Percentiles rank a stretch among this genome's conserved stretches.
These are phyloP conservation scores for Solanum sitiens DNA, from an alignment of 257 asterid species.

Conservation along the genomic window DNA sequence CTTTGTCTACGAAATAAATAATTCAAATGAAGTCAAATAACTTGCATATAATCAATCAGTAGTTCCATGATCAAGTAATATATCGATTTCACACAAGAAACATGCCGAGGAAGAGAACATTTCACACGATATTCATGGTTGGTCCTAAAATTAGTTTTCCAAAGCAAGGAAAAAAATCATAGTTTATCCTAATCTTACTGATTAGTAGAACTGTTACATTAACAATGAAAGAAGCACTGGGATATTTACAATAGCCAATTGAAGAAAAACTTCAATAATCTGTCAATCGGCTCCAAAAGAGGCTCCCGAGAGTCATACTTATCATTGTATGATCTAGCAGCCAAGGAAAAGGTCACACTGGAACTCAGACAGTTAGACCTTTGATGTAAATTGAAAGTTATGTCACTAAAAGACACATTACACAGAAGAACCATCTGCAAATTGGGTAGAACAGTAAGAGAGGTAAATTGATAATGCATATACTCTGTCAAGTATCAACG, in stretches of 20 bases:
- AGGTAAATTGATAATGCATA: neutral
- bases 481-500: neutral
- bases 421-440: constrained; percentile 89
- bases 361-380: constrained; percentile 47
- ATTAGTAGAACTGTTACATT: neutral
- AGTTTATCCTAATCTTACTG: neutral
- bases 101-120: neutral
- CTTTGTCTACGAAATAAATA: neutral
- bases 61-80: neutral
- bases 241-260: neutral
- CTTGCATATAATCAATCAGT: neutral
- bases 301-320: constrained; percentile 92
- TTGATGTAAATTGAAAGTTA: constrained; percentile 60
- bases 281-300: constrained; percentile 79
- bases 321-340: constrained; percentile 80
- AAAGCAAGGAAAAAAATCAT: neutral
- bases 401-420: constrained; percentile 68
- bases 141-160: neutral
- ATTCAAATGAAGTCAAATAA: neutral
- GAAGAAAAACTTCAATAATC: constrained; percentile 54
- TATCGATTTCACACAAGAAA: neutral
- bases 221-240: neutral
- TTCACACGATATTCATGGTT: neutral
- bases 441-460: constrained; percentile 13
- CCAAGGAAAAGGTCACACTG: constrained; percentile 53